phyloP scores from a whole-genome alignment of 306 rosid genomes.

The Quercus gilva region DNA sequence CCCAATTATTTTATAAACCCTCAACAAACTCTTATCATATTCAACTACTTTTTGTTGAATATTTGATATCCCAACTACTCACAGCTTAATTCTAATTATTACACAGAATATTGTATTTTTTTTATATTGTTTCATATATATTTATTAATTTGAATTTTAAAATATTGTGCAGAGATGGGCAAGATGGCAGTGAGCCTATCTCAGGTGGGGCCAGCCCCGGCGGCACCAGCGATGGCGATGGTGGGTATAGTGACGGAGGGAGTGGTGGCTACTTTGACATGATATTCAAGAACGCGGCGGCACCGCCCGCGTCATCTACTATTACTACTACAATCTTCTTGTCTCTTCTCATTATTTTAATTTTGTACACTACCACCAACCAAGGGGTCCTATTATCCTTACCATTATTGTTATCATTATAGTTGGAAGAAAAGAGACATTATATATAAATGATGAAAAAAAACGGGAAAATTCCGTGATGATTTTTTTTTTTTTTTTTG shows the following conservation, averaged over 20 bases:
- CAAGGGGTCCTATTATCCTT: constrained; percentile 35
- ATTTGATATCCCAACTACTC: no score
- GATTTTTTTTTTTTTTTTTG: neutral
- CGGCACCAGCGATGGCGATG: constrained; percentile 37
- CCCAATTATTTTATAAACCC: neutral
- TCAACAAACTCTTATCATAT: neutral
- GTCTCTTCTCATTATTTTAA: constrained; percentile 49
- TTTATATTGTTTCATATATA: neutral
- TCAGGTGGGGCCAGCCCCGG: constrained; percentile 52
- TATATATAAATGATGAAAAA: neutral
- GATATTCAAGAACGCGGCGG: constrained; percentile 61
- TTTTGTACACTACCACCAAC: constrained; percentile 47
- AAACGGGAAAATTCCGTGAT: neutral
- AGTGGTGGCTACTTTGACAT: constrained; percentile 75
- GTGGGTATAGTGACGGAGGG: constrained; percentile 35
- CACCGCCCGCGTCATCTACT: constrained; percentile 38
- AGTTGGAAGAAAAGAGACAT: constrained; percentile 15
- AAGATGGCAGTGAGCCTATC: constrained; percentile 25
- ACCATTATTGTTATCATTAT: constrained; percentile 27
- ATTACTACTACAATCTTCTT: constrained; percentile 34
- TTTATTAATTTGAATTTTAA: neutral
- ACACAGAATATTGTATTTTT: no score
- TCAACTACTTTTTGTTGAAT: neutral
- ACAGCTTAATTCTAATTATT: no score
- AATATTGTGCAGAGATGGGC: constrained; percentile 54